Evolutionary conservation across 495 filamentous ascomycete genomes (phyloP).

Genomic region (Penicillium argentinense): DNA sequence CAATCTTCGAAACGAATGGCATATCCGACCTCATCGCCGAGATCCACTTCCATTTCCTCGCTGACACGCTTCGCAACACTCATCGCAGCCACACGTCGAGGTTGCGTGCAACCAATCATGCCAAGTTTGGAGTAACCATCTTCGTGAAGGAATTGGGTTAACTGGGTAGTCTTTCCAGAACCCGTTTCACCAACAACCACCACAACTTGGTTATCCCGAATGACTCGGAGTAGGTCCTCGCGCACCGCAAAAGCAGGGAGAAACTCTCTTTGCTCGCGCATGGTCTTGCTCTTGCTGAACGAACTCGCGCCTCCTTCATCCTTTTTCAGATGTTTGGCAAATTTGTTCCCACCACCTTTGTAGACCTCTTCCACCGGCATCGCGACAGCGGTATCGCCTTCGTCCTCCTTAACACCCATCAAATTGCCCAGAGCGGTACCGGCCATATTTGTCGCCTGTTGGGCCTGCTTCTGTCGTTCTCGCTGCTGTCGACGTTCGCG

Average conservation of each 20-base stretch:
- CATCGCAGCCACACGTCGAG: conserved; percentile 95
- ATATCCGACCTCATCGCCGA: conserved; percentile 89
- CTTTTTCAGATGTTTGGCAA: conserved; percentile 87
- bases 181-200: conserved; percentile 97
- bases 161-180: conserved; percentile 94
- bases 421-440: conserved; percentile 92
- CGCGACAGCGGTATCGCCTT: conserved; percentile 82
- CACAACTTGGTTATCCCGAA: conserved; percentile 94
- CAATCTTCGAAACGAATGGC: conserved; percentile 99
- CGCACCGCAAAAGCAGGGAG: conserved; percentile 95
- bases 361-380: conserved; percentile 70
- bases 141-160: conserved; percentile 93
- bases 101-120: conserved; percentile 94
- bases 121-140: conserved; percentile 85
- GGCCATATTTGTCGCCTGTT: conserved; percentile 90
- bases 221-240: conserved; percentile 91
- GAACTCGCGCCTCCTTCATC: conserved; percentile 77
- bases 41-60: conserved; percentile 97
- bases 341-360: conserved; percentile 69
- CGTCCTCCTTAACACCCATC: conserved; percentile 93
- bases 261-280: conserved; percentile 90
- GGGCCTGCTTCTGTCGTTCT: conserved; percentile 91
- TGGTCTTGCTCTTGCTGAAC: conserved; percentile 88
- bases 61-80: conserved; percentile 97
- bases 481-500: conserved; percentile 87